These are phyloP conservation scores for Pontederia paniculata DNA, from an alignment of 176 grass and related monocot species.

Conservation along the genomic window DNA sequence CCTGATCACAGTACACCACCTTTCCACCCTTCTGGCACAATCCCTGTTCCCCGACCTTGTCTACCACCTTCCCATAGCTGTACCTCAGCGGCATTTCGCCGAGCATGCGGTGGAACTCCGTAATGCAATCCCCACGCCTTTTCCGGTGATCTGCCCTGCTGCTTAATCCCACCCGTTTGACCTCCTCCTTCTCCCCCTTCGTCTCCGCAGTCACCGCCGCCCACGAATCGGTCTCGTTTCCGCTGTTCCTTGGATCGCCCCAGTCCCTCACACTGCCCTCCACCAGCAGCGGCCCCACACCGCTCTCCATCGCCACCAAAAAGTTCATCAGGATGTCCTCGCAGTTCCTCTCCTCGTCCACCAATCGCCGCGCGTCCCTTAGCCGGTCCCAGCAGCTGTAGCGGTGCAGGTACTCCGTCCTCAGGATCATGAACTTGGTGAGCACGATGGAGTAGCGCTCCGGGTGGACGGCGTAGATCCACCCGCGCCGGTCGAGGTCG, in stretches of 20 bases:
- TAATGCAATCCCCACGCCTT: conserved; percentile 77
- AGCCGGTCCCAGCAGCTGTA: conserved; percentile 68
- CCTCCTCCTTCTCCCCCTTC: conserved; percentile 4
- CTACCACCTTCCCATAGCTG: conserved; percentile 58
- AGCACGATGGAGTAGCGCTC: conserved; percentile 83
- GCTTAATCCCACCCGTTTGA: conserved; percentile 43
- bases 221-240: conserved; percentile 3
- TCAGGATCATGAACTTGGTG: conserved; percentile 65
- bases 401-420: conserved; percentile 23
- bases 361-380: conserved; percentile 36
- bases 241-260: conserved; percentile 78
- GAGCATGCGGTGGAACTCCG: conserved; percentile 70
- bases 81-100: conserved; percentile 75
- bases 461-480: conserved; percentile 55
- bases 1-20: conserved; percentile 41
- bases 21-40: conserved; percentile 51
- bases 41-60: conserved; percentile 43
- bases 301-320: conserved; percentile 44
- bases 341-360: conserved; percentile 66
- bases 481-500: conserved; percentile 38
- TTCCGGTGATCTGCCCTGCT: conserved; percentile 47
- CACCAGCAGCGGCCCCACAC: conserved; percentile 47
- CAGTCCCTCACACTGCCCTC: conserved; percentile 57
- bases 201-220: background rate
- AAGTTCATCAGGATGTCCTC: conserved; percentile 99